A percentile compares a stretch with the other conserved stretches of the same genome.
Conservation (phyloP, 2,329 filamentous ascomycete species). For the Aureobasidium lini region DNA sequence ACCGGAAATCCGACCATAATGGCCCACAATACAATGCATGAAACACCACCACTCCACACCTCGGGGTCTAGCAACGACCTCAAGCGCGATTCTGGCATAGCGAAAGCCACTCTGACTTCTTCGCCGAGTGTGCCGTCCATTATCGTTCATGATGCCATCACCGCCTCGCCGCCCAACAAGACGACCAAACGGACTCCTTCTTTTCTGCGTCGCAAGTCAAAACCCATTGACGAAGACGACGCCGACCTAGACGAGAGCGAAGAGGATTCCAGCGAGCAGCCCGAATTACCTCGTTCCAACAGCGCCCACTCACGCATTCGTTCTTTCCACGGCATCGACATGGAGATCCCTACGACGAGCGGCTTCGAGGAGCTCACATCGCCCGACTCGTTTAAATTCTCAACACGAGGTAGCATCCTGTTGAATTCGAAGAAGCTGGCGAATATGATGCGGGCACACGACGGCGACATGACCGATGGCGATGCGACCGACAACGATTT, state of each 20-base stretch:
- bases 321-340: slow-evolving; percentile 43
- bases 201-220: slow-evolving; percentile 16
- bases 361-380: slow-evolving; percentile 46
- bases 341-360: slow-evolving; percentile 45
- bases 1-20: background rate
- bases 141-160: slow-evolving; percentile 35
- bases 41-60: slow-evolving; percentile 26
- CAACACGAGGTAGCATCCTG: slow-evolving; percentile 53
- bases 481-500: slow-evolving; percentile 3
- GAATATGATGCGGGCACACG: slow-evolving; percentile 22
- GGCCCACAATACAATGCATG: slow-evolving; percentile 18
- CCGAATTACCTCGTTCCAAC: slow-evolving; percentile 2
- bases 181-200: slow-evolving; percentile 16
- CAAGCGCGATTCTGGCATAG: slow-evolving; percentile 28
- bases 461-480: slow-evolving; percentile 13
- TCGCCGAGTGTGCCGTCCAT: slow-evolving; percentile 37
- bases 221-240: slow-evolving; percentile 3
- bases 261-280: background rate
- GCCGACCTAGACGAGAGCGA: background rate
- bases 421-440: slow-evolving; percentile 42
- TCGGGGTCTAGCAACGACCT: slow-evolving; percentile 19
- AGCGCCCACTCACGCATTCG: slow-evolving; percentile 18
- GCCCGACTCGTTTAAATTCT: slow-evolving; percentile 49
- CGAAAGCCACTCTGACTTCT: slow-evolving; percentile 18
- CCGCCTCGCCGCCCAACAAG: slow-evolving; percentile 15